These are phyloP conservation scores for Leptomonas seymouri DNA, from an alignment of 208 protist species.

Conservation along the genomic window DNA sequence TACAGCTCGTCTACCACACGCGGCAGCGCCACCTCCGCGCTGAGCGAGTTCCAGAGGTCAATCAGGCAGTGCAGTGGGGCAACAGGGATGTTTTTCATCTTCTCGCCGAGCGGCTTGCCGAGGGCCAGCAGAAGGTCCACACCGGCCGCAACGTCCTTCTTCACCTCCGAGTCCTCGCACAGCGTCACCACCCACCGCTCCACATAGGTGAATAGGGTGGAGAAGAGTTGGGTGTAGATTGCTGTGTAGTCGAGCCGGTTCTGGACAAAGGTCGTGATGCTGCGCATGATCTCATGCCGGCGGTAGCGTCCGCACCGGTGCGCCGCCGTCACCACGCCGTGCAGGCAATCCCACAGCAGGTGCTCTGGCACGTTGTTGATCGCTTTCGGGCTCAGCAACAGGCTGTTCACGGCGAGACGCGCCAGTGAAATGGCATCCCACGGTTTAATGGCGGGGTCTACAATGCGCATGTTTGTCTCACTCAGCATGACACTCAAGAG, in stretches of 20 bases:
- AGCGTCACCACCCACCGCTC: conserved; percentile 49
- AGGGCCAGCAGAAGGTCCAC: conserved; percentile 80
- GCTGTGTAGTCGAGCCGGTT: conserved; percentile 24
- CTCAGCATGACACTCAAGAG: conserved; percentile 69
- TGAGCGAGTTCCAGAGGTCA: conserved; percentile 69
- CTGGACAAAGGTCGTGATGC: conserved; percentile 69
- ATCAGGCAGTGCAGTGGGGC: conserved; percentile 80
- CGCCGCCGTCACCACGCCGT: conserved; percentile 82
- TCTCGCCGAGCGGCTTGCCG: conserved; percentile 35
- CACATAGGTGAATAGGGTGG: conserved; percentile 70
- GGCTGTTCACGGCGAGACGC: conserved; percentile 58
- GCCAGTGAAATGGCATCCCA: conserved; percentile 79
- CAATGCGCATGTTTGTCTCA: conserved; percentile 62
- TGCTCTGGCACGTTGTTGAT: conserved; percentile 45
- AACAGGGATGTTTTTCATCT: conserved; percentile 65
- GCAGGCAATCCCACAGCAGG: conserved; percentile 86
- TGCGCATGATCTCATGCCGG: conserved; percentile 68
- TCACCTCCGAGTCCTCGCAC: conserved; percentile 40
- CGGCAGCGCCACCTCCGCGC: conserved; percentile 53
- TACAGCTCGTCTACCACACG: conserved; percentile 63
- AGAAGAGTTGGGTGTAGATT: conserved; percentile 71
- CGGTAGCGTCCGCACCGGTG: conserved; percentile 73
- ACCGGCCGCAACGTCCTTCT: conserved; percentile 77
- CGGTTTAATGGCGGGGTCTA: conserved; percentile 61
- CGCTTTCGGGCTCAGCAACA: conserved; percentile 62